phyloP scores from a whole-genome alignment of 495 filamentous ascomycete species.

The Xylaria flabelliformis region DNA sequence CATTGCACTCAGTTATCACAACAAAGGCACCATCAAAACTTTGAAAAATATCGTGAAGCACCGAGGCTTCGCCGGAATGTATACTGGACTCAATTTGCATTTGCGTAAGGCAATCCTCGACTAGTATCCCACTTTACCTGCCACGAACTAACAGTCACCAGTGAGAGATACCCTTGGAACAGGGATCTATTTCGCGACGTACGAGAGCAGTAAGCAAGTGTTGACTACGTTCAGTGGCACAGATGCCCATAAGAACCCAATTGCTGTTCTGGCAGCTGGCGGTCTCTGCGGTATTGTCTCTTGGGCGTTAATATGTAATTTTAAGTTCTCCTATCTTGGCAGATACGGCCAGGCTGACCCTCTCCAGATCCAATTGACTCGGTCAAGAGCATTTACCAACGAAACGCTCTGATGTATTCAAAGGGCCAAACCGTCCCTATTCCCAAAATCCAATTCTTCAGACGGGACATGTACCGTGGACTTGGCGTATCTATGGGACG shows the following conservation, averaged over 20 bases:
- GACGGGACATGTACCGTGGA: constrained; percentile 74
- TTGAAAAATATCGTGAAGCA: constrained; percentile 79
- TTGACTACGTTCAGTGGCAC: constrained; percentile 74
- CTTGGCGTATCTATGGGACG: constrained; percentile 80
- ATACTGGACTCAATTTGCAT: constrained; percentile 86
- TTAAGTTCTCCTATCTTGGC: constrained; percentile 35
- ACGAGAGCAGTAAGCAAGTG: constrained; percentile 88
- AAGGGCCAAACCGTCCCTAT: constrained; percentile 61
- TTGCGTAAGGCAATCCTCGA: constrained; percentile 60
- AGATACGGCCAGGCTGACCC: constrained; percentile 48
- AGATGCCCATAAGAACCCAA: constrained; percentile 69
- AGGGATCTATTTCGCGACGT: constrained; percentile 88
- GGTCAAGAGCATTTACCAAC: constrained; percentile 82
- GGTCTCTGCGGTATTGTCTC: constrained; percentile 81
- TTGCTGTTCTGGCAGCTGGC: constrained; percentile 75
- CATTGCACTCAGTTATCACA: constrained; percentile 72
- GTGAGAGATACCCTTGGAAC: constrained; percentile 90
- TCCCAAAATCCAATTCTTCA: constrained; percentile 76
- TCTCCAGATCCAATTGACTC: constrained; percentile 75
- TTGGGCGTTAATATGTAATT: constrained; percentile 75
- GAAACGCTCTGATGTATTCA: constrained; percentile 74
- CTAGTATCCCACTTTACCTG: not conserved
- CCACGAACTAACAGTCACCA: constrained; percentile 36
- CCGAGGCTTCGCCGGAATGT: constrained; percentile 78
- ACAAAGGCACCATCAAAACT: constrained; percentile 81